These are phyloP conservation scores for Starmerella stigmatis DNA, from an alignment of 805 yeast genomes.

Conservation along the genomic window DNA sequence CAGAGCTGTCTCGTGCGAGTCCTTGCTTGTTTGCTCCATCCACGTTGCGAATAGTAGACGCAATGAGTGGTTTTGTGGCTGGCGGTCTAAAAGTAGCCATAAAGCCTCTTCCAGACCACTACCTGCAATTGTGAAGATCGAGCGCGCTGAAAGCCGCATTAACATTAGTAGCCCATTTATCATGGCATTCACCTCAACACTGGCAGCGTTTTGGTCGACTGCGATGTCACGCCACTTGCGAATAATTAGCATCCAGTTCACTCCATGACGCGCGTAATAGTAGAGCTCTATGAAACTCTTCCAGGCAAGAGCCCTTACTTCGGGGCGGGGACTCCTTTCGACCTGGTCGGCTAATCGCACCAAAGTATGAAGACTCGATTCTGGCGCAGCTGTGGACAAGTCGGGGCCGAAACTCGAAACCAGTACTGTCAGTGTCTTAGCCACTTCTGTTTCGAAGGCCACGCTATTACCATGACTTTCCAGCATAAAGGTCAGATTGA, in stretches of 20 bases:
- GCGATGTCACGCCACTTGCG: conserved; percentile 19
- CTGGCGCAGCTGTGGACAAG: conserved; percentile 25
- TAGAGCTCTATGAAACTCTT: conserved; percentile 22
- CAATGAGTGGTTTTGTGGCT: conserved; percentile 38
- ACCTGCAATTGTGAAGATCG: conserved; percentile 34
- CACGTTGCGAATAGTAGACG: conserved; percentile 44
- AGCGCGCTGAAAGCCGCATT: conserved; percentile 43
- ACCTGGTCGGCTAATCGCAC: conserved; percentile 32
- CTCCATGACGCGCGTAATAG: conserved; percentile 21
- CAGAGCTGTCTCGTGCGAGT: not conserved
- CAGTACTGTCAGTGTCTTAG: conserved; percentile 38
- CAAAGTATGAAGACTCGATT: conserved; percentile 19
- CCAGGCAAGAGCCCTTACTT: conserved; percentile 25
- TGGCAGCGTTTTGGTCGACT: not conserved
- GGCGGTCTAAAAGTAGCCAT: conserved; percentile 49
- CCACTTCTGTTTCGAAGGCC: conserved; percentile 36
- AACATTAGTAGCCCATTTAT: conserved; percentile 51
- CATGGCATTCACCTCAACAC: conserved; percentile 31
- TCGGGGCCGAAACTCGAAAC: conserved; percentile 43
- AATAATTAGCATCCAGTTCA: conserved; percentile 20
- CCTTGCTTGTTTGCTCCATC: conserved; percentile 41
- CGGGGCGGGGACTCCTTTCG: conserved; percentile 16
- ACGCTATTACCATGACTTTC: conserved; percentile 45
- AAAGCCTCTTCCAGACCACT: conserved; percentile 42
- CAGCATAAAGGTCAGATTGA: conserved; percentile 35